These are phyloP conservation scores for Colletotrichum shisoi DNA, from an alignment of 2,329 filamentous ascomycete species.

Conservation along the genomic window DNA sequence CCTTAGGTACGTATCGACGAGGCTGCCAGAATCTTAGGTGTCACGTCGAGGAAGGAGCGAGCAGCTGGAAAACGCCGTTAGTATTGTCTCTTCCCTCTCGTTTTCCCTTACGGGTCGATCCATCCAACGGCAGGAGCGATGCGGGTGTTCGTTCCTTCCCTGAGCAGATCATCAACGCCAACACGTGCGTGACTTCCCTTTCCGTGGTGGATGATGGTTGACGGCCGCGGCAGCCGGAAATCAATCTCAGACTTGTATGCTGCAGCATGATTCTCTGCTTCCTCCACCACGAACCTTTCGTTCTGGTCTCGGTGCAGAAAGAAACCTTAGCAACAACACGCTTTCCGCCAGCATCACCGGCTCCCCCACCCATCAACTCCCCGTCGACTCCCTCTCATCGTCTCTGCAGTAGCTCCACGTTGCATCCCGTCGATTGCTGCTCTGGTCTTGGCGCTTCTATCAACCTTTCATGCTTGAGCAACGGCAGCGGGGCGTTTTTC, in stretches of 20 bases:
- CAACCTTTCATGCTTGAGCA: constrained; percentile 11
- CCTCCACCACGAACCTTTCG: not conserved
- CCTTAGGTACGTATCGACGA: not conserved
- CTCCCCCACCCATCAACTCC: not conserved
- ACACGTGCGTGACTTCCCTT: not conserved
- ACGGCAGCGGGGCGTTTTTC: constrained; percentile 19
- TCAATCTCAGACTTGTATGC: not conserved
- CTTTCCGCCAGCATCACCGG: too few species aligned
- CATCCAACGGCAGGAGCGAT: too few species aligned
- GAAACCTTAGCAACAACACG: not conserved
- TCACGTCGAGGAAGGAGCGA: too few species aligned
- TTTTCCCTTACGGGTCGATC: too few species aligned
- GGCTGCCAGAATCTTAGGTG: too few species aligned
- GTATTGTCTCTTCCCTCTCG: too few species aligned
- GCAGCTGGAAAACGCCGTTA: too few species aligned
- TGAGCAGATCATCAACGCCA: not conserved
- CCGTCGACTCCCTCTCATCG: not conserved
- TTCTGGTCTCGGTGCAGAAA: not conserved
- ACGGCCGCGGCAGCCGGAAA: not conserved
- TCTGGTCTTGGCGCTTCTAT: constrained; percentile 1
- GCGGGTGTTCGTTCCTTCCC: not conserved
- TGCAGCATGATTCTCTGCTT: too few species aligned
- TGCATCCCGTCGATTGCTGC: not conserved
- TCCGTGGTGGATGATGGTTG: not conserved
- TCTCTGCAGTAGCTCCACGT: constrained; percentile 6